phyloP scores from a whole-genome alignment of 1,284 basidiomycete species.

The Neonothopanus nambi region DNA sequence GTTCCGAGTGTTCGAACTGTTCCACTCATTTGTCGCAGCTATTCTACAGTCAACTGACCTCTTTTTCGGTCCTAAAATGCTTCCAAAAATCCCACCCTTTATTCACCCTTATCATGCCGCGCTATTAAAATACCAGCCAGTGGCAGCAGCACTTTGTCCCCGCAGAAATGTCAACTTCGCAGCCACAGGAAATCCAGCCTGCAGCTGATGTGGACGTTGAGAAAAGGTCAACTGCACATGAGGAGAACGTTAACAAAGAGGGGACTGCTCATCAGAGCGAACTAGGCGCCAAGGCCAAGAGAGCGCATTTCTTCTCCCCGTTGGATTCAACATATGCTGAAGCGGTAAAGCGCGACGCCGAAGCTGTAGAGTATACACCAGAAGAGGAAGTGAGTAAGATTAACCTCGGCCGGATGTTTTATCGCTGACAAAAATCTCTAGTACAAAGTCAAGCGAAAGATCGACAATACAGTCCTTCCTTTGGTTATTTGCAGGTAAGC shows the following conservation, averaged over 20 bases:
- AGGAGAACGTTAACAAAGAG: conserved; percentile 8
- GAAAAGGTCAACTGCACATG: neutral
- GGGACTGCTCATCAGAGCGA: conserved; percentile 13
- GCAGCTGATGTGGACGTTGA: conserved; percentile 3
- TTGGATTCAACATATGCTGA: conserved; percentile 11
- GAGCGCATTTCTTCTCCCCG: conserved; percentile 12
- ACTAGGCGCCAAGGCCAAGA: conserved; percentile 6
- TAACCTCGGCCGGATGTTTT: neutral
- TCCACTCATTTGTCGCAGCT: no score
- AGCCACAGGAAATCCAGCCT: no score
- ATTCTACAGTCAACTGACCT: no score
- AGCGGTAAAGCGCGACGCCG: conserved; percentile 14
- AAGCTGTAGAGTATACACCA: conserved; percentile 12
- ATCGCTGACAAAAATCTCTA: neutral
- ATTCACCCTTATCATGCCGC: no score
- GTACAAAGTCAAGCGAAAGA: conserved; percentile 37
- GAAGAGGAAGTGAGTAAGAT: conserved; percentile 14
- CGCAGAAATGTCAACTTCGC: no score
- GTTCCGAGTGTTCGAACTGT: no score
- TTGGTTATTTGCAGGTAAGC: conserved; percentile 47
- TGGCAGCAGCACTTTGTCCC: no score
- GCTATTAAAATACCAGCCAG: no score
- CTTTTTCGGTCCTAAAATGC: no score
- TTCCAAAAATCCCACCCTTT: no score
- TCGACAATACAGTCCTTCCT: conserved; percentile 47